Evolutionary conservation across 495 filamentous ascomycete species (phyloP).

Genomic region (Parathielavia hyrcaniae): DNA sequence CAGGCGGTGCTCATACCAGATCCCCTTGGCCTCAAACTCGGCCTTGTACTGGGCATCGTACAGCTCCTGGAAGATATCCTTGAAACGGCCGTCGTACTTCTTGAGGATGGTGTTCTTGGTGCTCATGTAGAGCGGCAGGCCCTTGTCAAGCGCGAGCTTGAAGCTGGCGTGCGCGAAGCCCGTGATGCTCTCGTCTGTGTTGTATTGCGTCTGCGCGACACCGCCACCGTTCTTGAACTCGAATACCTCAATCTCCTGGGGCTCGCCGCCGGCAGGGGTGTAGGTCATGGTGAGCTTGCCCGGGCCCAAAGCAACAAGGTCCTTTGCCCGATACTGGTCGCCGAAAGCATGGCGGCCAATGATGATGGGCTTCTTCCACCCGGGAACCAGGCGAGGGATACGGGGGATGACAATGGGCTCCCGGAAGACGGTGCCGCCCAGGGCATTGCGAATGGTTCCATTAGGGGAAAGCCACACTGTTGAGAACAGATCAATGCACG

Average conservation of each 20-base stretch:
- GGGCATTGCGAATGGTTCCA: slow-evolving; percentile 91
- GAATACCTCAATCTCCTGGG: slow-evolving; percentile 82
- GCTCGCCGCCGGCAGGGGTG: slow-evolving; percentile 75
- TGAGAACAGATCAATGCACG: background rate
- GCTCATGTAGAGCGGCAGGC: slow-evolving; percentile 90
- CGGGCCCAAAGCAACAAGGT: slow-evolving; percentile 69
- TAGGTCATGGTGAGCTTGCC: slow-evolving; percentile 91
- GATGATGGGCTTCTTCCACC: slow-evolving; percentile 98
- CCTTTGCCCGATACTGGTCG: slow-evolving; percentile 96
- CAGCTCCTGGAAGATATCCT: slow-evolving; percentile 98
- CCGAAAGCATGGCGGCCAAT: slow-evolving; percentile 98
- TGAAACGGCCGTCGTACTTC: slow-evolving; percentile 96
- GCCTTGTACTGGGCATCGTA: slow-evolving; percentile 82
- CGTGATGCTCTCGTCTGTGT: slow-evolving; percentile 88
- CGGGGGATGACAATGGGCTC: slow-evolving; percentile 93
- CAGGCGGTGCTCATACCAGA: slow-evolving; percentile 98
- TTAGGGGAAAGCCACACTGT: slow-evolving; percentile 95
- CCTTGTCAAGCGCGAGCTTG: slow-evolving; percentile 85
- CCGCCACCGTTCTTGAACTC: slow-evolving; percentile 79
- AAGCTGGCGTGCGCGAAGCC: slow-evolving; percentile 95
- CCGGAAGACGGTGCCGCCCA: slow-evolving; percentile 95
- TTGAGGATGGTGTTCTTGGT: slow-evolving; percentile 99
- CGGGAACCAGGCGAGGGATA: slow-evolving; percentile 86
- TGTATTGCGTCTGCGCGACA: slow-evolving; percentile 91
- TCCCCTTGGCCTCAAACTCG: slow-evolving; percentile 80